A percentile compares a stretch with the other conserved stretches of the same genome.
Conservation (phyloP, 495 filamentous ascomycete species). For the Glarea lozoyensis region DNA sequence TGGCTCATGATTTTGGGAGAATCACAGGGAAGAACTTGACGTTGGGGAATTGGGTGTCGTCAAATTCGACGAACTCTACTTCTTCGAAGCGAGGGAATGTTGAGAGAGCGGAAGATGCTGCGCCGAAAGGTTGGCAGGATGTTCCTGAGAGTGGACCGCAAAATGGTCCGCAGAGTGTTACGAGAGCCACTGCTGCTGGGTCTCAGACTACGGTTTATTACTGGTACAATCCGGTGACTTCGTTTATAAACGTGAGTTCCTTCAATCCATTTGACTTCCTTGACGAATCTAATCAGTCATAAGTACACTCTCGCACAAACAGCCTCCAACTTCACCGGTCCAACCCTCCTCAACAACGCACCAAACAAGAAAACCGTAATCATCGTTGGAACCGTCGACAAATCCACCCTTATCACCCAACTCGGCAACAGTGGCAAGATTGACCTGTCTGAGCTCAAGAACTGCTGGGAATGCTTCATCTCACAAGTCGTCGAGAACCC, state of each 20-base stretch:
- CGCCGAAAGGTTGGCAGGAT: background rate
- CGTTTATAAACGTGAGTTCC: conserved; percentile 35
- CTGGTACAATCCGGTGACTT: conserved; percentile 33
- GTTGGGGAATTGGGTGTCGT: conserved; percentile 36
- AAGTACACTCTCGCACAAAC: background rate
- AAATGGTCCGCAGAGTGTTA: background rate
- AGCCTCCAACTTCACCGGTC: conserved; percentile 32
- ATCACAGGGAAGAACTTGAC: conserved; percentile 56
- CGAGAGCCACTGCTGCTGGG: background rate
- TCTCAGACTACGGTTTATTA: conserved; percentile 29
- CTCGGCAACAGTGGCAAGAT: conserved; percentile 46
- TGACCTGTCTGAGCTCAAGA: conserved; percentile 42
- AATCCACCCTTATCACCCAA: conserved; percentile 48
- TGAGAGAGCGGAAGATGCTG: background rate
- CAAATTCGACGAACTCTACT: no score
- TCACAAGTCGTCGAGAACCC: conserved; percentile 51
- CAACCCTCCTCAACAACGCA: conserved; percentile 31
- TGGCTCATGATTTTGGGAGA: conserved; percentile 62
- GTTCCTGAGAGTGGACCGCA: background rate
- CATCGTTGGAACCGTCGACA: conserved; percentile 60
- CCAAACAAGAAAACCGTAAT: conserved; percentile 44
- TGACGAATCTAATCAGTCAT: background rate
- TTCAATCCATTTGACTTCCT: background rate
- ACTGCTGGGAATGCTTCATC: conserved; percentile 63
- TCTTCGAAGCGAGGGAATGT: no score